A percentile compares a stretch with the other conserved stretches of the same genome.
phyloP scores from a whole-genome alignment of 148 eudicot genomes.

The Amaranthus cruentus region DNA sequence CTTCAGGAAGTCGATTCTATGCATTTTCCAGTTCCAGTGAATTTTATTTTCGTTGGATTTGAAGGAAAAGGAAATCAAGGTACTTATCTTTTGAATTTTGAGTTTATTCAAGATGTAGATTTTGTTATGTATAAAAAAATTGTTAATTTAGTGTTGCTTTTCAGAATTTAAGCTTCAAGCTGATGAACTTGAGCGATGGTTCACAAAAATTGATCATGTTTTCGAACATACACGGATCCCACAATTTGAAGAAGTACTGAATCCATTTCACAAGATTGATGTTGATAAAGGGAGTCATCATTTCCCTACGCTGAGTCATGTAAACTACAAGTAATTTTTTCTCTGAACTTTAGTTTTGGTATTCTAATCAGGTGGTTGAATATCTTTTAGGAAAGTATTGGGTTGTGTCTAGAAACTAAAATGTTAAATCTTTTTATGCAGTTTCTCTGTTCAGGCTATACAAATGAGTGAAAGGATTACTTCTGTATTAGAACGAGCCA shows the following conservation, averaged over 20 bases:
- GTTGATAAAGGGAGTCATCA: slow-evolving; percentile 60
- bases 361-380: slow-evolving; percentile 4
- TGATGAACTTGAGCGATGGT: slow-evolving; percentile 96
- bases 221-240: slow-evolving; percentile 86
- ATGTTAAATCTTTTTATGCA: slow-evolving; percentile 32
- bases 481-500: slow-evolving; percentile 78
- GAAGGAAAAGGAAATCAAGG: slow-evolving; percentile 94
- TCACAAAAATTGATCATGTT: slow-evolving; percentile 90
- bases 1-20: slow-evolving; percentile 89
- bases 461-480: slow-evolving; percentile 87
- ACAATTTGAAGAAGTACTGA: slow-evolving; percentile 64
- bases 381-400: background rate
- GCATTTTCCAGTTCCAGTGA: slow-evolving; percentile 85
- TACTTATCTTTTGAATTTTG: slow-evolving; percentile 21
- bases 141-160: slow-evolving; percentile 5
- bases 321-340: slow-evolving; percentile 70
- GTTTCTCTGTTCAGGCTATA: slow-evolving; percentile 94
- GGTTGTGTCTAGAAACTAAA: slow-evolving; percentile 8
- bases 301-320: slow-evolving; percentile 76
- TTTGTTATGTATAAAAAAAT: slow-evolving; percentile 3
- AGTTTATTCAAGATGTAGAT: slow-evolving; percentile 10
- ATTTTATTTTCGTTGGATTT: slow-evolving; percentile 87
- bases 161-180: slow-evolving; percentile 70
- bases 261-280: slow-evolving; percentile 74
- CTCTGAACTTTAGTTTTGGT: slow-evolving; percentile 4